Evolutionary conservation across 1,139 yeast species (phyloP), one percentile per base, ranked within the genome.

Genomic region (Maudiozyma humilis): DNA sequence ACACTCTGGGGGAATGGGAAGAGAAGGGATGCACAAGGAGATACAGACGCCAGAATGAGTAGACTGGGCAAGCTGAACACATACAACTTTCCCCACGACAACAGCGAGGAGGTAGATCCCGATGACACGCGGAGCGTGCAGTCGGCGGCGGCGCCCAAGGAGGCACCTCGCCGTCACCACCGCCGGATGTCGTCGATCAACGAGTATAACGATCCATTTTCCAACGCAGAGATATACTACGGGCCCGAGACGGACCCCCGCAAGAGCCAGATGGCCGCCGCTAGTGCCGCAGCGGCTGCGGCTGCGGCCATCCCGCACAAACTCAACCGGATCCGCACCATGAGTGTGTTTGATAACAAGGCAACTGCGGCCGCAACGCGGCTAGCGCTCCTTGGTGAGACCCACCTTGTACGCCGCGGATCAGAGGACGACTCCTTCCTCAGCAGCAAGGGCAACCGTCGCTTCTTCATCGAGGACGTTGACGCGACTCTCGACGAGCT

Each of bases 391-490:
- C 40, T 48, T 17, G 47, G 50, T 15, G 50, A 48, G n/a, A 49
- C 53, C 17, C 51, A 59, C 2, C 49, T 66, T 41, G 66, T 68
- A 45, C 68, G 91, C 60, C 68, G 94, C 52, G 81, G 79, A 1
- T 82, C 89, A 0, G 75, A 78, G 47, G 95, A 84, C 59, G 86
- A 78, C 47, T 58, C 65, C 5, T 63, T 60, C 4, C 40, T 60
- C 25, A 55, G 57, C 15, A 55, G 62, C 29, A 61, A 64, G 36
- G 64, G 70, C 2, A 67, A 68, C 34, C 57, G 79, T 52, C 72
- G 79, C 56, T 86, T 84, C 59, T 77, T 79, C 57, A 83, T 89
- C 47, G 71, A 75, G 50, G 85, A 88, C 60, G 84, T 89, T 30
- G 85, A 86, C 54, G 64, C 72, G 27, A 86, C 96, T 1, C 69